These are phyloP conservation scores for Spizellomyces punctatus DNA, from an alignment of 192 early-diverging fungal genomes.

Conservation along the genomic window DNA sequence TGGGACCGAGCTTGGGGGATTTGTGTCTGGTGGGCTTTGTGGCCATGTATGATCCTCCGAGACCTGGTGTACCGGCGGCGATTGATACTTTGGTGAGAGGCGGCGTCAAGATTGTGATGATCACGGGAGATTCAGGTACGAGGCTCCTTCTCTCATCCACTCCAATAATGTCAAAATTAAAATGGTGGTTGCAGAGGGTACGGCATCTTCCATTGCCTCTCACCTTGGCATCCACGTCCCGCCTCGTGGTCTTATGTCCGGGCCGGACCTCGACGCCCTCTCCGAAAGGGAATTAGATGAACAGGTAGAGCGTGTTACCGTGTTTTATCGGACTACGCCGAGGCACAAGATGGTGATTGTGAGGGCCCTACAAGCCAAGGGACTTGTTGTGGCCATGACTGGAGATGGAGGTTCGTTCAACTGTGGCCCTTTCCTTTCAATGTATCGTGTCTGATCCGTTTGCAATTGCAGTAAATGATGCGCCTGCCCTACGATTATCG, in stretches of 20 bases:
- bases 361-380: constrained; percentile 80
- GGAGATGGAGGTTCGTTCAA: constrained; percentile 76
- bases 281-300: constrained; percentile 40
- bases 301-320: constrained; percentile 38
- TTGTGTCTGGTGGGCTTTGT: constrained; percentile 83
- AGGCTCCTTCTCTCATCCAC: background rate
- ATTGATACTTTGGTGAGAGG: constrained; percentile 71
- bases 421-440: background rate
- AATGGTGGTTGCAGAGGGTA: constrained; percentile 59
- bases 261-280: constrained; percentile 45
- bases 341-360: constrained; percentile 94
- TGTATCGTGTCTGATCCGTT: background rate
- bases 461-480: constrained; percentile 77
- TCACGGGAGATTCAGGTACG: constrained; percentile 89
- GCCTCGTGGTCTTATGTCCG: constrained; percentile 42
- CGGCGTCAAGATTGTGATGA: constrained; percentile 94
- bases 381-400: constrained; percentile 92
- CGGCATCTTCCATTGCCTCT: constrained; percentile 86
- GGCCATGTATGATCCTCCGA: constrained; percentile 92
- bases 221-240: constrained; percentile 73
- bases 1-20: constrained; percentile 51
- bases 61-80: constrained; percentile 73
- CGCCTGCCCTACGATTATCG: constrained; percentile 87
- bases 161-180: background rate
- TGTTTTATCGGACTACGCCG: constrained; percentile 75